Conservation (phyloP, 306 rosid species). For the Rosa chinensis region DNA sequence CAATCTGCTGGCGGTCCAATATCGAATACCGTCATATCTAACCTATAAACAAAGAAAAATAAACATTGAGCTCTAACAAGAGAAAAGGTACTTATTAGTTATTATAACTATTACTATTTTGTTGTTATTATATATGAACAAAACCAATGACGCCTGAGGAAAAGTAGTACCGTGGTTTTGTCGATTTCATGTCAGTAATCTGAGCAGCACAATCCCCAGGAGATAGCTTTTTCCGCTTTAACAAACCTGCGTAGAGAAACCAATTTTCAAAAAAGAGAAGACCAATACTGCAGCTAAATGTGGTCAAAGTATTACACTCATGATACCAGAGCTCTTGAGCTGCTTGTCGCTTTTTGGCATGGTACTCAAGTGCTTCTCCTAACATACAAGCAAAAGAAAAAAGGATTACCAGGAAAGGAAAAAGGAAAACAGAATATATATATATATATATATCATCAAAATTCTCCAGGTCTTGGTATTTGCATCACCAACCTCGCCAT, state of each 20-base stretch:
- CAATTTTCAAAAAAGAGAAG: constrained; percentile 27
- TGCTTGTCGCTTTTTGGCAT: constrained; percentile 61
- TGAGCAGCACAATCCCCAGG: constrained; percentile 48
- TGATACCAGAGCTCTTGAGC: constrained; percentile 63
- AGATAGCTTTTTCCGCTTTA: constrained; percentile 63
- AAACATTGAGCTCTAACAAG: neutral
- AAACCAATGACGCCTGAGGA: neutral
- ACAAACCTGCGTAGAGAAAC: constrained; percentile 44
- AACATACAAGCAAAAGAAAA: neutral
- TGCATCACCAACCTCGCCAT: constrained; percentile 73
- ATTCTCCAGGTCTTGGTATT: constrained; percentile 49
- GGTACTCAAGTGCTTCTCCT: constrained; percentile 16
- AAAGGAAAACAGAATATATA: neutral
- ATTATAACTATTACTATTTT: neutral
- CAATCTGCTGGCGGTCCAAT: constrained; percentile 79
- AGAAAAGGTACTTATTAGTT: neutral
- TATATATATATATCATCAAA: constrained; percentile 4
- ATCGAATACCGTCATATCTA: constrained; percentile 57
- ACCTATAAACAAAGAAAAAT: constrained; percentile 31
- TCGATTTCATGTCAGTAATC: constrained; percentile 56
- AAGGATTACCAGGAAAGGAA: neutral
- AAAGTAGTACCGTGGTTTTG: constrained; percentile 55
- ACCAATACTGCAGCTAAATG: constrained; percentile 16
- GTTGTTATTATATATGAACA: neutral
- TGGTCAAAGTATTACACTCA: constrained; percentile 4